Evolutionary conservation across 306 rosid genomes (phyloP).

Genomic region (Cicer bijugum): DNA sequence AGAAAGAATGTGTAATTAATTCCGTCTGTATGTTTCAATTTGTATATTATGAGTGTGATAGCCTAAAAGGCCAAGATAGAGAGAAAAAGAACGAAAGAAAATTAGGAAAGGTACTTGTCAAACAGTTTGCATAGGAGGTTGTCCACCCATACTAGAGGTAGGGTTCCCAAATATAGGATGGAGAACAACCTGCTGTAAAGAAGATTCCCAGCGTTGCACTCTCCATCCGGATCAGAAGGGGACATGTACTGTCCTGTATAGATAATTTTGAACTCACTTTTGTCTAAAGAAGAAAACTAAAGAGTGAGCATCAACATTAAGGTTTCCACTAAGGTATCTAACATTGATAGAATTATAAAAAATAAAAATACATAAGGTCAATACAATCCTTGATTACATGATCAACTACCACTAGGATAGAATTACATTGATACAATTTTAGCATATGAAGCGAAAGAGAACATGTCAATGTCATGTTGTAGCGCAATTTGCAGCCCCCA

Average conservation of each 20-base stretch:
- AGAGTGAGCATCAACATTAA: too few species aligned
- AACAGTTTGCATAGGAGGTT: constrained; percentile 97
- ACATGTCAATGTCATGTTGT: too few species aligned
- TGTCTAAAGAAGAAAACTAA: too few species aligned
- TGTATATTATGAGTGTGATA: constrained; percentile 2
- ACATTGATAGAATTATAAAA: too few species aligned
- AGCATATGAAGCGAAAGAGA: too few species aligned
- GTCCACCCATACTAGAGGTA: constrained; percentile 88
- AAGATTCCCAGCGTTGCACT: constrained; percentile 99
- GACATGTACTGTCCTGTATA: constrained; percentile 98
- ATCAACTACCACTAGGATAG: too few species aligned
- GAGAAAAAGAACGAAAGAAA: not conserved
- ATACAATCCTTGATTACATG: too few species aligned
- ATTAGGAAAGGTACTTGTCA: constrained; percentile 56
- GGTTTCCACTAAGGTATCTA: constrained; percentile 74
- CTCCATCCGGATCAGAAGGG: constrained; percentile 99
- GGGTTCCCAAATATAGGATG: constrained; percentile 98
- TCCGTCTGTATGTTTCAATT: not conserved
- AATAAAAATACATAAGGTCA: too few species aligned
- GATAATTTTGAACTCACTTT: too few species aligned
- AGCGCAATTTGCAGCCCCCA: too few species aligned
- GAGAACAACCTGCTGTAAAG: constrained; percentile 89
- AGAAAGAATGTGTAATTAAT: not conserved
- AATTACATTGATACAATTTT: too few species aligned
- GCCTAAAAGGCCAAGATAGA: constrained; percentile 3